Percentiles rank a stretch among this genome's conserved stretches.
Evolutionary conservation across 352 stramenopile species (phyloP).

Genomic region (Pythium vanterpoolii): DNA sequence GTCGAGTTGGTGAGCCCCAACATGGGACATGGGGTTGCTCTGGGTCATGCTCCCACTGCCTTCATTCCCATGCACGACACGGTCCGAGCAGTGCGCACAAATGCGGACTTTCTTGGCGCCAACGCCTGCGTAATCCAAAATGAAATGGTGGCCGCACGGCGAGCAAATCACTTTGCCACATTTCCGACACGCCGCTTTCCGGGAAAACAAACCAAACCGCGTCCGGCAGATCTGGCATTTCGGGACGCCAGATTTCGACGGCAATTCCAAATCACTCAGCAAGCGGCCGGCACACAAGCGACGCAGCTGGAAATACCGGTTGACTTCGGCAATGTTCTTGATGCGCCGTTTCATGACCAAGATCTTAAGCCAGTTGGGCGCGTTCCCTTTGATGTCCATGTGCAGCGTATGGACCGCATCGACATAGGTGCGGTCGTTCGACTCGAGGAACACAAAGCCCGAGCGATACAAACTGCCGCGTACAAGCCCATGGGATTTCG

Average conservation of each 20-base stretch:
- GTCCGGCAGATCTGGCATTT: constrained; percentile 51
- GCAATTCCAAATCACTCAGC: constrained; percentile 59
- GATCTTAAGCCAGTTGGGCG: constrained; percentile 76
- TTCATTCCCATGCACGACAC: constrained; percentile 25
- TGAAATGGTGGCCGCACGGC: constrained; percentile 45
- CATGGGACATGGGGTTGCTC: constrained; percentile 9
- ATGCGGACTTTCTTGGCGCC: constrained; percentile 70
- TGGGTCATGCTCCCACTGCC: background rate
- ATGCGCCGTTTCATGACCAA: constrained; percentile 72
- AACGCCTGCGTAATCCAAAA: constrained; percentile 44
- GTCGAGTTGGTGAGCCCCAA: constrained; percentile 17
- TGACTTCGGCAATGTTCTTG: constrained; percentile 67
- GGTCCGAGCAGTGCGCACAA: constrained; percentile 56
- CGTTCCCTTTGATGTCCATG: constrained; percentile 77
- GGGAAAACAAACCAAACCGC: constrained; percentile 62
- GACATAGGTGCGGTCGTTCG: constrained; percentile 39
- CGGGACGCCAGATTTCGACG: constrained; percentile 37
- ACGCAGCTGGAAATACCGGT: constrained; percentile 64
- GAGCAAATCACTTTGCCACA: constrained; percentile 74
- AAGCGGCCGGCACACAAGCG: constrained; percentile 46
- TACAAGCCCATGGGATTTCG: constrained; percentile 55
- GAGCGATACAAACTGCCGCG: constrained; percentile 74
- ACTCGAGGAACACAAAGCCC: constrained; percentile 79
- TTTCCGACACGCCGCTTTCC: constrained; percentile 66
- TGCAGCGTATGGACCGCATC: constrained; percentile 76